These are phyloP conservation scores for Asterionellopsis glacialis DNA, from an alignment of 108 stramenopile species.

Conservation along the genomic window DNA sequence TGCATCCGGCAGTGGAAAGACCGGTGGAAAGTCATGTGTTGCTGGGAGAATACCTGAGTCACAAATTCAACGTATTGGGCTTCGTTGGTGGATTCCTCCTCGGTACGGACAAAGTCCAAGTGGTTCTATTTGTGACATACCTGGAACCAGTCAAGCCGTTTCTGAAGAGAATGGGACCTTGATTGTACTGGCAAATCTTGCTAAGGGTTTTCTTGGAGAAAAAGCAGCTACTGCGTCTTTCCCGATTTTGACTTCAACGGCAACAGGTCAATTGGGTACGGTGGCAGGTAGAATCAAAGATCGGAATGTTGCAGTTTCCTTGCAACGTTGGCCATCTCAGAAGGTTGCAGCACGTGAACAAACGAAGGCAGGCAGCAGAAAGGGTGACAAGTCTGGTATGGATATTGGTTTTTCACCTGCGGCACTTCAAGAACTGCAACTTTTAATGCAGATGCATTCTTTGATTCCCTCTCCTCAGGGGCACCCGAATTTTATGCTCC, in stretches of 20 bases:
- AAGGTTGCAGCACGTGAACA: conserved; percentile 66
- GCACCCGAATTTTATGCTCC: conserved; percentile 83
- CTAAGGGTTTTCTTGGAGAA: conserved; percentile 1
- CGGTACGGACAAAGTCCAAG: conserved; percentile 55
- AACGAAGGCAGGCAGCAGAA: conserved; percentile 4
- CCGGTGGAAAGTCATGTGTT: conserved; percentile 71
- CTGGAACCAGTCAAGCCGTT: conserved; percentile 27
- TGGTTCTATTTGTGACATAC: conserved; percentile 72
- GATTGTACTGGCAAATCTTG: conserved; percentile 21
- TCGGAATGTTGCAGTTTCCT: conserved; percentile 63
- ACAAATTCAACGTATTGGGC: conserved; percentile 48
- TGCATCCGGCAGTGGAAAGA: conserved; percentile 29
- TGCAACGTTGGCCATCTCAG: conserved; percentile 84
- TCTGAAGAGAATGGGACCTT: conserved; percentile 10
- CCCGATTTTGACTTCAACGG: conserved; percentile 39
- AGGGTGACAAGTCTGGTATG: conserved; percentile 21
- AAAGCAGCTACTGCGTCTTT: conserved; percentile 23
- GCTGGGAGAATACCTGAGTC: conserved; percentile 54
- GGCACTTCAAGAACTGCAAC: conserved; percentile 85
- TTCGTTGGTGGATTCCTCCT: conserved; percentile 83
- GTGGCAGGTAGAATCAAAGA: conserved; percentile 11
- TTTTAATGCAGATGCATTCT: conserved; percentile 66
- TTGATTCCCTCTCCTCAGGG: conserved; percentile 75
- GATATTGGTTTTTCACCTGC: conserved; percentile 70
- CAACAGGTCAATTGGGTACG: conserved; percentile 13